Evolutionary conservation across 1,284 basidiomycete species (phyloP).

Genomic region (Meira miltonrushii): DNA sequence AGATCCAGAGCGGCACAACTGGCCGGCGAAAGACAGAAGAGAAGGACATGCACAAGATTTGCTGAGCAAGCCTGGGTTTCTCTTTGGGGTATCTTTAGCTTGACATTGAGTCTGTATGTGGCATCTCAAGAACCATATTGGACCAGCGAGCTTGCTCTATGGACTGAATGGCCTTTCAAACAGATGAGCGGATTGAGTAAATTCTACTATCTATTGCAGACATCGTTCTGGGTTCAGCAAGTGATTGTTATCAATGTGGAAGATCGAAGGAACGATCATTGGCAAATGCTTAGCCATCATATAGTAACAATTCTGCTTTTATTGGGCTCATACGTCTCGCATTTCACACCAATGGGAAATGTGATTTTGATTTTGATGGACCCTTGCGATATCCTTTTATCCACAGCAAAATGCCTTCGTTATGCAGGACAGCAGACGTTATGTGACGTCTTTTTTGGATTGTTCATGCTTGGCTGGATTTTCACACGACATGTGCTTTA

Average conservation of each 20-base stretch:
- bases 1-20: neutral
- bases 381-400: slow-evolving; percentile 81
- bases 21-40: slow-evolving; percentile 15
- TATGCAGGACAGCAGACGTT: slow-evolving; percentile 68
- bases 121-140: slow-evolving; percentile 73
- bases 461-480: slow-evolving; percentile 56
- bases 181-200: slow-evolving; percentile 70
- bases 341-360: slow-evolving; percentile 81
- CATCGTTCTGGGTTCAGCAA: slow-evolving; percentile 90
- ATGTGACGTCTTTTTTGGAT: slow-evolving; percentile 72
- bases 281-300: slow-evolving; percentile 94
- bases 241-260: slow-evolving; percentile 86
- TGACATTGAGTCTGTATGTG: slow-evolving; percentile 77
- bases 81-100: slow-evolving; percentile 72
- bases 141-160: slow-evolving; percentile 56
- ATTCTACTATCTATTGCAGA: slow-evolving; percentile 66
- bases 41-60: slow-evolving; percentile 56
- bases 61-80: slow-evolving; percentile 91
- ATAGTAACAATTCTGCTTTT: slow-evolving; percentile 80
- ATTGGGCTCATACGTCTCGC: slow-evolving; percentile 69
- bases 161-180: slow-evolving; percentile 7
- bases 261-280: slow-evolving; percentile 81
- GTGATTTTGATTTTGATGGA: slow-evolving; percentile 89
- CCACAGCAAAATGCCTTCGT: slow-evolving; percentile 77
- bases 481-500: slow-evolving; percentile 45